Evolutionary conservation across 176 grass and related monocot genomes (phyloP), one percentile per base, ranked within the genome.

Genomic region (Olyra latifolia): DNA sequence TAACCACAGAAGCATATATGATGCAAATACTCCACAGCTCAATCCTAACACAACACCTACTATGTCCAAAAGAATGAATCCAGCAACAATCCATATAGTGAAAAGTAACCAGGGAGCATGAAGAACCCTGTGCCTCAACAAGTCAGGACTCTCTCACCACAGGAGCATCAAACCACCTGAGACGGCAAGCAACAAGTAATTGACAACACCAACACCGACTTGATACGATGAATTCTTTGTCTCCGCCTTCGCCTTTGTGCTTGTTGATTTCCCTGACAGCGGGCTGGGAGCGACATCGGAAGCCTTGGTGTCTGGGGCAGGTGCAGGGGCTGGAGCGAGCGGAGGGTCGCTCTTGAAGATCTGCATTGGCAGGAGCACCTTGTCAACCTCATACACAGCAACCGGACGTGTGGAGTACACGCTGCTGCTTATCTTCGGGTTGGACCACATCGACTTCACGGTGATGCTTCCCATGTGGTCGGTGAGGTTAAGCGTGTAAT

Each of bases 361-460:
- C 53, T 93, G 90, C 78, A 91, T 82, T 3, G 96, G 96, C 61
- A 99, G 90, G 49, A 99, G 71, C 35, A 99, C 92, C 40, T 85
- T 85, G 80, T 90, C 73, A 10, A 99, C 84, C 84, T 93, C 83
- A 5, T 99, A 99, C 41, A 99, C 82, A 0, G 96, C 96, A 6
- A 93, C 88, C 1, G 96, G 96, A 0, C 59, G 59, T 11, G 96
- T 95, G 1, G 96, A 82, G 80, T 77, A 88, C 48, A 99, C 96
- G 20, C 92, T 93, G 83, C 96, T 99, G 29, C 79, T 88, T 68
- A 99, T 90, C 83, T 93, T 88, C 1, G 96, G 90, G 35, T 85
- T 84, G n/a, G 96, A 99, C 96, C 96, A 99, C 80, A 83, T 85
- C n/a, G 96, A 99, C 49, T 73, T 49, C 15, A 99, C 84, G 16